Conservation (phyloP, 192 early-diverging fungal species). For the Podila clonocystis region DNA sequence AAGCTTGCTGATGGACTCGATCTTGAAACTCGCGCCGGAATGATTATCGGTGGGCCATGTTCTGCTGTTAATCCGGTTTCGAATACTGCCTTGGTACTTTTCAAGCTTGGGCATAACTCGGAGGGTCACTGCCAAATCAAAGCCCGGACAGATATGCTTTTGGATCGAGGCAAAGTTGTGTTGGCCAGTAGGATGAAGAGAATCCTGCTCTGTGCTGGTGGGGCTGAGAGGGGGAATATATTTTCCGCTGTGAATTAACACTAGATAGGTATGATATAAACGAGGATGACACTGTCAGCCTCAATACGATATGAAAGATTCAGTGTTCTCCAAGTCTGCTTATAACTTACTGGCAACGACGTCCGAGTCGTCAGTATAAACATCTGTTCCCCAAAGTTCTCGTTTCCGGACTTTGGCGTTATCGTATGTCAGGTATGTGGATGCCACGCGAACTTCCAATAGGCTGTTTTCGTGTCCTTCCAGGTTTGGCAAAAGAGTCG, state of each 20-base stretch:
- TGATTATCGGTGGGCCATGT: constrained; percentile 74
- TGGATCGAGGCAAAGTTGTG: constrained; percentile 39
- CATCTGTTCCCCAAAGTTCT: constrained; percentile 85
- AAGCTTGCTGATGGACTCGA: constrained; percentile 67
- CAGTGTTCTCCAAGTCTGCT: neutral
- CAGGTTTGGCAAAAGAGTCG: constrained; percentile 56
- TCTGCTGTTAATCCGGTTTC: constrained; percentile 63
- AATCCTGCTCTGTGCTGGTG: constrained; percentile 22
- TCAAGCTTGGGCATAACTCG: constrained; percentile 76
- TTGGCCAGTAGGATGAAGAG: constrained; percentile 7
- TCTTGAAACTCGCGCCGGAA: constrained; percentile 77
- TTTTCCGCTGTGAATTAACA: constrained; percentile 56
- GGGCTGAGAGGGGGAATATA: constrained; percentile 34
- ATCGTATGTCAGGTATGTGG: constrained; percentile 67
- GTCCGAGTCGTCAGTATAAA: constrained; percentile 89
- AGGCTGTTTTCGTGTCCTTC: constrained; percentile 62
- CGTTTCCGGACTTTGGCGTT: constrained; percentile 70
- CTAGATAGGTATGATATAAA: constrained; percentile 31
- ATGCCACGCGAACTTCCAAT: constrained; percentile 74
- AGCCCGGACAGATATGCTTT: constrained; percentile 54
- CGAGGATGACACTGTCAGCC: neutral
- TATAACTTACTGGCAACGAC: constrained; percentile 75
- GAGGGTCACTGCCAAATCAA: constrained; percentile 76
- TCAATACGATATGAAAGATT: neutral
- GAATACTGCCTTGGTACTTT: constrained; percentile 73